Percentiles rank a stretch among this genome's conserved stretches.
These are phyloP conservation scores for Agastache rugosa DNA, from an alignment of 257 asterid species.

Conservation along the genomic window DNA sequence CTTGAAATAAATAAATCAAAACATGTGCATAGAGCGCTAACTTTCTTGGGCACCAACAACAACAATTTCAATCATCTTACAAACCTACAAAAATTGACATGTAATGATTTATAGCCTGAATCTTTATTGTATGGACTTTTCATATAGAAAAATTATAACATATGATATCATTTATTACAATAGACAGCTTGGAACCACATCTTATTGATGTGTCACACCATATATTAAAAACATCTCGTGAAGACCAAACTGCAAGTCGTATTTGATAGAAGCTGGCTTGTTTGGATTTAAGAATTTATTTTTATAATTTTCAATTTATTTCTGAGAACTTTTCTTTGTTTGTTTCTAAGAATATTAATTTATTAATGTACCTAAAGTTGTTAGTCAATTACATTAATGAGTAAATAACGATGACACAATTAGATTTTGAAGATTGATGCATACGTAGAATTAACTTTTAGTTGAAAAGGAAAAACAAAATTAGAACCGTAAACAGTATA, in stretches of 20 bases:
- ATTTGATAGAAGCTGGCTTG: background rate
- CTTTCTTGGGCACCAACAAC: background rate
- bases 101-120: background rate
- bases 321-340: background rate
- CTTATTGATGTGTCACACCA: slow-evolving; percentile 5
- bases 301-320: background rate
- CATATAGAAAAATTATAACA: background rate
- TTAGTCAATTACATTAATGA: background rate
- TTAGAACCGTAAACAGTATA: background rate
- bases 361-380: background rate
- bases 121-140: background rate
- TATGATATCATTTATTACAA: background rate
- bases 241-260: background rate
- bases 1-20: background rate
- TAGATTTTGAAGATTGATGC: background rate
- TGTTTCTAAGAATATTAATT: background rate
- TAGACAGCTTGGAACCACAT: slow-evolving; percentile 2
- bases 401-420: background rate
- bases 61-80: background rate
- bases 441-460: background rate
- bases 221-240: background rate
- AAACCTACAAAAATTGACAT: slow-evolving; percentile 12
- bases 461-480: no score
- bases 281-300: background rate
- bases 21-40: background rate